Evolutionary conservation across 2,329 filamentous ascomycete genomes (phyloP), one percentile per base, ranked within the genome.

Genomic region (Aspergillus fumigatiaffinis): DNA sequence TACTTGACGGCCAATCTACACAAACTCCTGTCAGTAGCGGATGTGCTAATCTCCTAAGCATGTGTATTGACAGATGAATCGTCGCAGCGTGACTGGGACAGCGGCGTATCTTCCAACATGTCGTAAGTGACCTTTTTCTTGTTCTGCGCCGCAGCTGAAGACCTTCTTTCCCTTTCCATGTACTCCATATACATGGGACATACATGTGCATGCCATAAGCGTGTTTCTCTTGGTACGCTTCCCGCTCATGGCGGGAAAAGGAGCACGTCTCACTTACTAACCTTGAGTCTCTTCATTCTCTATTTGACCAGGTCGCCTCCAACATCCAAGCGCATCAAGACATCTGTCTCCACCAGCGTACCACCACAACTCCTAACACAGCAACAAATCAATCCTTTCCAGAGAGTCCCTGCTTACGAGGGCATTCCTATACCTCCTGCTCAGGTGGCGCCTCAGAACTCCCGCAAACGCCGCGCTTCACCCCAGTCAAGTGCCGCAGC

Each of bases 381-480:
- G 58, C 73, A 76, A 60, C 73, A 74, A 60, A 61, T 71, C 26
- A 67, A 73, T 54, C 67, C 72, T 26, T 74, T 71, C 51, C 70
- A 71, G 47, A 64, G 68, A 60, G 66, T 74, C 52, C 63, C 68
- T 60, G 60, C 66, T 21, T 75, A 73, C 55, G 73, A 76, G 60
- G 71, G 70, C 57, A 72, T 76, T 57, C 70, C 73, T 42, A 78
- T 79, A 68, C 73, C 72, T 54, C 68, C 66, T 48, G 61, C 71
- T 54, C 71, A 70, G 42, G 64, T 68, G 52, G 64, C 70, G 35
- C 64, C 66, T 56, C 63, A 67, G 52, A 78, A 76, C 60, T 73
- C 77, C 41, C 75, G 76, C 57, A 80, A 79, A 71, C 74, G 77
- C 57, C 74, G 74, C 58, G 69, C 75, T 57, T 77, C 76, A 26